Conservation (phyloP, 2,329 filamentous ascomycete genomes). For the Tolypocladium ovalisporum region DNA sequence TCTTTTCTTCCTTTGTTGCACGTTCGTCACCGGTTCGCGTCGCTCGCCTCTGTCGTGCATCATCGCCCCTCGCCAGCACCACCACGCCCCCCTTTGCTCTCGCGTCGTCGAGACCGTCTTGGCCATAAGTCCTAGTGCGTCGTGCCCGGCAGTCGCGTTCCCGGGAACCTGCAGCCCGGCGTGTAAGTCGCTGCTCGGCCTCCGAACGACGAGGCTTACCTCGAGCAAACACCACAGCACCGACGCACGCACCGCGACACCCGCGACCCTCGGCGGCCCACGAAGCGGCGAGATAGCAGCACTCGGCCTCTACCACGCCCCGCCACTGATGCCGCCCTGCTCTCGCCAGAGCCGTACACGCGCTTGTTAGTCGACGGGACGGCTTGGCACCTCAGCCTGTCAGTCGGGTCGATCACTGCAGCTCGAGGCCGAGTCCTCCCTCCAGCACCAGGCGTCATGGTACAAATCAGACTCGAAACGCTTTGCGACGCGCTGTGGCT, state of each 20-base stretch:
- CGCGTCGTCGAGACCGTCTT: background rate
- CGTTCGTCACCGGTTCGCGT: conserved; percentile 15
- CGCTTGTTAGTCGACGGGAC: background rate
- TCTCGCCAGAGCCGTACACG: background rate
- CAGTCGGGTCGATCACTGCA: background rate
- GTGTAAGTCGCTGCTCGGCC: conserved; percentile 19
- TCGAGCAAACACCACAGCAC: background rate
- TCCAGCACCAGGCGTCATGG: conserved; percentile 3
- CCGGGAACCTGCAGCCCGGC: conserved; percentile 8
- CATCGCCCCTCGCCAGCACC: conserved; percentile 4
- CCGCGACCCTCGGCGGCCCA: background rate
- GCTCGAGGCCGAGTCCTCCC: background rate
- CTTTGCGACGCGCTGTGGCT: background rate
- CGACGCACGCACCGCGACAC: background rate
- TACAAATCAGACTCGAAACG: background rate
- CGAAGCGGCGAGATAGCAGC: background rate
- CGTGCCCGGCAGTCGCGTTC: conserved; percentile 4
- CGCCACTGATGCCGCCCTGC: background rate
- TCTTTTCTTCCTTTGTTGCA: conserved; percentile 17
- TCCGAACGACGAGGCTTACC: background rate
- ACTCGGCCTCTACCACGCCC: conserved; percentile 2
- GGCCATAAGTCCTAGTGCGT: background rate
- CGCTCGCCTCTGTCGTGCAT: conserved; percentile 6
- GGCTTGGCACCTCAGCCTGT: background rate
- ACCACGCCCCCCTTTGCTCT: conserved; percentile 1